phyloP scores from a whole-genome alignment of 768 basidiomycete species.

The Austroboletus eburneus region DNA sequence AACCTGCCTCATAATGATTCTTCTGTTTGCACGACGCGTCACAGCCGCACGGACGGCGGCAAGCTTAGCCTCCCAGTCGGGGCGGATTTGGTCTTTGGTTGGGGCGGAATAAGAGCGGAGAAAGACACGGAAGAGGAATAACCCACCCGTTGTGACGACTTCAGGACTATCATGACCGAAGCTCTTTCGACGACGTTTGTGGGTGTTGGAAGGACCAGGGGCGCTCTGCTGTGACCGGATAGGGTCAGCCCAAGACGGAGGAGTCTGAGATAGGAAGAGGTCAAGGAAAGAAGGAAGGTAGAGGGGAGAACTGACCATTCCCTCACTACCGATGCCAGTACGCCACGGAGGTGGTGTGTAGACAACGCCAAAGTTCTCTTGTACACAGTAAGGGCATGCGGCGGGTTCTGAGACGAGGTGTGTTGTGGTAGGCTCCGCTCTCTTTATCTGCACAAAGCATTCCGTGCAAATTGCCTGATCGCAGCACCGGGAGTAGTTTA shows the following conservation, averaged over 20 bases:
- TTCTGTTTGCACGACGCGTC: constrained; percentile 88
- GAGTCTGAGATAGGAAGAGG: constrained; percentile 26
- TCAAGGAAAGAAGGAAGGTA: not conserved
- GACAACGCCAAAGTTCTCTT: constrained; percentile 93
- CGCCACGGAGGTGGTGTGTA: constrained; percentile 83
- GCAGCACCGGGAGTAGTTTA: constrained; percentile 96
- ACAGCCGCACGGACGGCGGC: constrained; percentile 94
- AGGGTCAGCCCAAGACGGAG: constrained; percentile 51
- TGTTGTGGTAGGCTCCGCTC: constrained; percentile 89
- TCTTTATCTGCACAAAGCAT: constrained; percentile 99
- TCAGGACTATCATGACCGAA: constrained; percentile 82
- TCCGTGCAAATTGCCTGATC: constrained; percentile 99
- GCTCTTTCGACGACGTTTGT: constrained; percentile 83
- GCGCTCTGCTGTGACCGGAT: constrained; percentile 42
- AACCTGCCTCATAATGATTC: constrained; percentile 98
- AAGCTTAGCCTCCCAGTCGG: constrained; percentile 96
- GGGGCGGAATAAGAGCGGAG: constrained; percentile 7
- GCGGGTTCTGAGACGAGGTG: constrained; percentile 96
- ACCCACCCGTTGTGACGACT: constrained; percentile 84
- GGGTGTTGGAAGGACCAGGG: constrained; percentile 39
- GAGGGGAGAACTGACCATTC: constrained; percentile 45
- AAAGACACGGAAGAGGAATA: constrained; percentile 1
- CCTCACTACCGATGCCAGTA: constrained; percentile 72
- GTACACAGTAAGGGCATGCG: constrained; percentile 96
- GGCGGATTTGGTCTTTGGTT: constrained; percentile 83